phyloP scores from a whole-genome alignment of 2,329 filamentous ascomycete genomes.

The Diaporthe aspalathi region DNA sequence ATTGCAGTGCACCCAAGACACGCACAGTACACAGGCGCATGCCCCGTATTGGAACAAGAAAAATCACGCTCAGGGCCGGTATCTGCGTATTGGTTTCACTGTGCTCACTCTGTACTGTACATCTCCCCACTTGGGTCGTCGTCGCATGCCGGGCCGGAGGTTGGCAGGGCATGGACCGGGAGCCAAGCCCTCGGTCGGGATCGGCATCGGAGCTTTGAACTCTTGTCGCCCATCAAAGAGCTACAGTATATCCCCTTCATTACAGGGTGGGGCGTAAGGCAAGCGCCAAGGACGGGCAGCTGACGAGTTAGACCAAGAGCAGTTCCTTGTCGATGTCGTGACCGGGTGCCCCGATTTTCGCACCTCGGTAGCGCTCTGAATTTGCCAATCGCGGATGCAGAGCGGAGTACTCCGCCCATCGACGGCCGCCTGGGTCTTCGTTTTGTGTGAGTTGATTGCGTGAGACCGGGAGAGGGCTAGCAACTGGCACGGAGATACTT shows the following conservation, averaged over 20 bases:
- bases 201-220: constrained; percentile 20
- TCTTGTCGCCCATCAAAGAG: background rate
- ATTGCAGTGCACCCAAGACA: background rate
- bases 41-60: background rate
- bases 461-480: background rate
- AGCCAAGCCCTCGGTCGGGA: constrained; percentile 5
- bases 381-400: constrained; percentile 14
- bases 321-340: constrained; percentile 18
- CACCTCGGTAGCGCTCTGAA: constrained; percentile 11
- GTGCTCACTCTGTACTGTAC: background rate
- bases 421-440: background rate
- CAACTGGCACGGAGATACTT: background rate
- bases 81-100: background rate
- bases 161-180: background rate
- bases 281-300: background rate
- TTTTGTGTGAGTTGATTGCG: background rate
- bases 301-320: constrained; percentile 1
- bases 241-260: too few species aligned
- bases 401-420: constrained; percentile 12
- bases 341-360: constrained; percentile 24
- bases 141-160: constrained; percentile 12
- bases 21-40: background rate
- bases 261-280: background rate
- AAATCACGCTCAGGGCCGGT: too few species aligned
- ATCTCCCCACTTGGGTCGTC: background rate